Conservation (phyloP, 2,329 filamentous ascomycete genomes). For the Dryadomyces quercus-mongolicae region DNA sequence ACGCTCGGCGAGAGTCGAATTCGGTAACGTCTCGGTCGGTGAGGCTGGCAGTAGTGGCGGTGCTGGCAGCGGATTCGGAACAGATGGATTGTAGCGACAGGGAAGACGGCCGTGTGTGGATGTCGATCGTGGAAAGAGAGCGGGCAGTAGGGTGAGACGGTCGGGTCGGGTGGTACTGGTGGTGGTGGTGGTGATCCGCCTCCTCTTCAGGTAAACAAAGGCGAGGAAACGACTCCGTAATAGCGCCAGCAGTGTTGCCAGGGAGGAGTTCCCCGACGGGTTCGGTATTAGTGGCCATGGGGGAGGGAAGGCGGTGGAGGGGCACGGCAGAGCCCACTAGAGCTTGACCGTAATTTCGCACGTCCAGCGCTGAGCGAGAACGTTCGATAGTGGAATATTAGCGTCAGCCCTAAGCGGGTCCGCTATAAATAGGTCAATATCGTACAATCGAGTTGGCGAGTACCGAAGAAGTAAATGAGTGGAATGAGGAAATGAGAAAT, state of each 20-base stretch:
- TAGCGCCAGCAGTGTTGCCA: neutral
- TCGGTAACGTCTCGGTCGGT: conserved; percentile 10
- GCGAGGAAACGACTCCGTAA: neutral
- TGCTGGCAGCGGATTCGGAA: neutral
- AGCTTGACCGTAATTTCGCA: neutral
- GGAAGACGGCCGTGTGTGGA: neutral
- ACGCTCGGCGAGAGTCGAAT: conserved; percentile 18
- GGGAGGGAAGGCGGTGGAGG: neutral
- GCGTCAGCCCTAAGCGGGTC: no score
- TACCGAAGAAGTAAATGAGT: no score
- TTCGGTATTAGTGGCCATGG: neutral
- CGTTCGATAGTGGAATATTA: no score
- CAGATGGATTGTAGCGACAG: neutral
- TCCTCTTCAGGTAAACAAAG: conserved; percentile 3
- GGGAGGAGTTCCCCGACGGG: neutral
- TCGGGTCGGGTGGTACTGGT: neutral
- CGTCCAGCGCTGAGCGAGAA: neutral
- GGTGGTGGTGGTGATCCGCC: neutral
- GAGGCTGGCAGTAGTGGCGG: neutral
- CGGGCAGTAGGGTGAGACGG: neutral
- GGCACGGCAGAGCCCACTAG: neutral
- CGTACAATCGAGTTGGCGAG: no score
- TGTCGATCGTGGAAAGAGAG: neutral
- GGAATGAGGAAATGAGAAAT: no score
- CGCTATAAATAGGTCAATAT: no score